Percentiles rank a stretch among this genome's conserved stretches.
Conservation (phyloP, 1,284 basidiomycete genomes). For the Pascua sp. region DNA sequence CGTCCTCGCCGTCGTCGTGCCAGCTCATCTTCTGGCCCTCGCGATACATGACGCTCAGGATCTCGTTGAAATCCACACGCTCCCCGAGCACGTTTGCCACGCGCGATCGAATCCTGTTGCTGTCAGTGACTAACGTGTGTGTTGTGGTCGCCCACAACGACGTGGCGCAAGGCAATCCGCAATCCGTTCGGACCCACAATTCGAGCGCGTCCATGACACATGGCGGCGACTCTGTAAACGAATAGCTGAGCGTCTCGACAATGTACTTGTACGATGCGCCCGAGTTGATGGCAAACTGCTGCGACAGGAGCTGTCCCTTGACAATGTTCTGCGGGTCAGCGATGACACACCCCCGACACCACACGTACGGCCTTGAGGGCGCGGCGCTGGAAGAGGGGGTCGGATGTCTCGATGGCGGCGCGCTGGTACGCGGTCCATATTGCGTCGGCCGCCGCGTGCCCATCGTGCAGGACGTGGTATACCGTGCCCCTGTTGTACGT, state of each 20-base stretch:
- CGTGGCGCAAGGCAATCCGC: background rate
- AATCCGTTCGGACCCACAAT: conserved; percentile 29
- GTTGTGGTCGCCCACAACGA: background rate
- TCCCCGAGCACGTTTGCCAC: conserved; percentile 21
- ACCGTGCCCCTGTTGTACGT: conserved; percentile 22
- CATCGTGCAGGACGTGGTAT: conserved; percentile 29
- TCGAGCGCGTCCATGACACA: conserved; percentile 32
- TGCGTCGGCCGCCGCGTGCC: conserved; percentile 13
- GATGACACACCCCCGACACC: background rate
- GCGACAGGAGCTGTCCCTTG: conserved; percentile 31
- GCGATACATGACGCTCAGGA: conserved; percentile 42
- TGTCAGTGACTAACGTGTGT: background rate
- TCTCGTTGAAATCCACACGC: conserved; percentile 37
- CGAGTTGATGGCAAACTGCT: conserved; percentile 45
- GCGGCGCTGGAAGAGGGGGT: conserved; percentile 36
- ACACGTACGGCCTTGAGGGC: conserved; percentile 26
- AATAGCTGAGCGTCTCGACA: conserved; percentile 34
- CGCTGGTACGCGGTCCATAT: conserved; percentile 35
- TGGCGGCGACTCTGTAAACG: conserved; percentile 34
- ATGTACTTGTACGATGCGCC: conserved; percentile 45
- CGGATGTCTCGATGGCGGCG: conserved; percentile 22
- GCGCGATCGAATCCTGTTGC: conserved; percentile 20
- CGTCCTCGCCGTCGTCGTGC: conserved; percentile 46
- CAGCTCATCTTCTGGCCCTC: conserved; percentile 48
- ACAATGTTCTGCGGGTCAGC: conserved; percentile 5